Evolutionary conservation across 768 basidiomycete genomes (phyloP).

Genomic region (Lentinula guzmanii): DNA sequence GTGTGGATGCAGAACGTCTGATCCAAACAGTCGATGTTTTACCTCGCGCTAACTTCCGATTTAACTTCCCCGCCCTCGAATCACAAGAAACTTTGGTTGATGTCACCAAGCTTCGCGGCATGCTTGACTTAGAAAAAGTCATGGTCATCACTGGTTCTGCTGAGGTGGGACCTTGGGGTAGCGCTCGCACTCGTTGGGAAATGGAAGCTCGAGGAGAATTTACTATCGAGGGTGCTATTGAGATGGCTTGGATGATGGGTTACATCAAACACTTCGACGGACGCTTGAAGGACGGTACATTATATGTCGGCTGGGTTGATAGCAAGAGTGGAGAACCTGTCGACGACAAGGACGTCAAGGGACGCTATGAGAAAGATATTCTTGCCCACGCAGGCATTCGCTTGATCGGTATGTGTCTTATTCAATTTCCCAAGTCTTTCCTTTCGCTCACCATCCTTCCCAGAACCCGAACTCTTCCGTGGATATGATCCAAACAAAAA

Average conservation of each 20-base stretch:
- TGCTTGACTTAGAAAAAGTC: conserved; percentile 95
- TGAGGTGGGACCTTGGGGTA: conserved; percentile 98
- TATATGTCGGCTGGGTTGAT: conserved; percentile 98
- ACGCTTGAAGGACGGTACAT: conserved; percentile 84
- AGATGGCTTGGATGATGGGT: conserved; percentile 99
- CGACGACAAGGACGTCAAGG: conserved; percentile 95
- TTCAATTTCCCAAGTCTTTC: background rate
- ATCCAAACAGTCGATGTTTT: conserved; percentile 89
- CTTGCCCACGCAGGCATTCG: conserved; percentile 88
- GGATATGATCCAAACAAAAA: conserved; percentile 99
- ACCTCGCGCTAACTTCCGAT: conserved; percentile 97
- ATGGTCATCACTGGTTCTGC: conserved; percentile 95
- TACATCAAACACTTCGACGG: conserved; percentile 99
- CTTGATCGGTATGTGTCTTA: conserved; percentile 69
- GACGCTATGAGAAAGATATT: conserved; percentile 93
- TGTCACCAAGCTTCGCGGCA: conserved; percentile 72
- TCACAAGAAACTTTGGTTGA: conserved; percentile 62
- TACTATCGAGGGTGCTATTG: conserved; percentile 96
- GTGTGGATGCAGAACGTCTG: conserved; percentile 86
- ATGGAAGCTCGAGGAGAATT: conserved; percentile 98
- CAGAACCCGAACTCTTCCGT: conserved; percentile 96
- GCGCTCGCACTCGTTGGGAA: conserved; percentile 97
- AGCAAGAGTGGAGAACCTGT: conserved; percentile 89
- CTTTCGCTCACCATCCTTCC: conserved; percentile 6
- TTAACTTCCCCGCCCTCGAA: conserved; percentile 89